Base-by-base conservation (phyloP, 805 yeast genomes). In the Soucietia sequanensis region DNA sequence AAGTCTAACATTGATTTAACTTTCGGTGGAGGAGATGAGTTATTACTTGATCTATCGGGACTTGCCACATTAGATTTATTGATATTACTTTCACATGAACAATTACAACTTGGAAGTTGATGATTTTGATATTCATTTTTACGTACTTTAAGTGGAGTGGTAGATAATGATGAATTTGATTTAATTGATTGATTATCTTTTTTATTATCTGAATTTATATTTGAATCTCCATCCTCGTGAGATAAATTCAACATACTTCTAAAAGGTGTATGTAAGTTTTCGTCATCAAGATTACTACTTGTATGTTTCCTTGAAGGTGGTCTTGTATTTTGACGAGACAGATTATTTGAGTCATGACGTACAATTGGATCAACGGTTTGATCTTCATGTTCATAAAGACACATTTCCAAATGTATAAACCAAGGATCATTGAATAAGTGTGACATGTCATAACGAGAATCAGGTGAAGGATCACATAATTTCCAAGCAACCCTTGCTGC, bases 401-500 rank as follows among this genome's bases (percentile, higher is more conserved):
- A 84, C 64, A 76, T 73, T 42, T 77, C 84, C 30, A 82, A 61
- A 3, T 60, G 44, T 19, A 58, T 60, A 52, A 84, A 83, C 80
- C 84, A 84, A 8, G 81, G 78, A 47, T 84, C 89, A 2, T 64
- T 47, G 41, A 80, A 75, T 22, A 84, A 58, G 17, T 70, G 67
- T 1, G 71, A 66, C 42, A 84, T 48, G 12, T 72, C 67, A 51
- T 78, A 78, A 42, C 95, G 66, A 6, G 75, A 65, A 2, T 47
- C 50, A 0, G 73, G 65, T 16, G 76, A 62, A 3, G 88, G 87
- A 49, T 84, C 89, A 47, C 83, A 76, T 33, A 84, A 58, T 54
- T 84, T 75, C 88, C 90, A 83, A 6, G 86, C 80, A 5, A 71
- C 78, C 48, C 93, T 69, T 1, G 89, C 76, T 16, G 82, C 80